Conservation (phyloP, 805 yeast species). For the Suhomyces faveliae region DNA sequence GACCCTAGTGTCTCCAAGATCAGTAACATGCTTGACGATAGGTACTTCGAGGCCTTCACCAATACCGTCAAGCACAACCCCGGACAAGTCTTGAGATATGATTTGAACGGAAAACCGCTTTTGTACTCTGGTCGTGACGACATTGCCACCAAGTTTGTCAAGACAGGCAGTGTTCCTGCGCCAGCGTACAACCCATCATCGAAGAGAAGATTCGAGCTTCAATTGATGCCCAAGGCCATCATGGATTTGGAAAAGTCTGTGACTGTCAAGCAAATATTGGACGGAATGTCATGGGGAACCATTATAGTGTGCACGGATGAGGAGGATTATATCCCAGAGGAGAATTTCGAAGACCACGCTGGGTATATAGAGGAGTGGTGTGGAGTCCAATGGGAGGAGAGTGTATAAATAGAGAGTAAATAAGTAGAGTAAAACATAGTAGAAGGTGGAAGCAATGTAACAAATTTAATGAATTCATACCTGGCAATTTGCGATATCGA, state of each 20-base stretch:
- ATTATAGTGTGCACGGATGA: slow-evolving; percentile 76
- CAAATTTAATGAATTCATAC: too few species aligned
- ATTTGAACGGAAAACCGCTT: slow-evolving; percentile 74
- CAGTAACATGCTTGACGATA: slow-evolving; percentile 64
- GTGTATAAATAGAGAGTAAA: slow-evolving; percentile 8
- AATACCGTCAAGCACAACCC: slow-evolving; percentile 79
- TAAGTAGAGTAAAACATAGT: neutral
- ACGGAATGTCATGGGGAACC: slow-evolving; percentile 98
- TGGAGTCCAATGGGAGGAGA: slow-evolving; percentile 84
- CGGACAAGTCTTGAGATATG: slow-evolving; percentile 81
- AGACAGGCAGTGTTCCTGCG: slow-evolving; percentile 46
- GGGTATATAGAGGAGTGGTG: slow-evolving; percentile 80
- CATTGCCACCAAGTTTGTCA: slow-evolving; percentile 43
- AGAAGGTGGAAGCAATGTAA: too few species aligned
- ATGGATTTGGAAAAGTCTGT: slow-evolving; percentile 62
- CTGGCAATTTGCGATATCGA: too few species aligned
- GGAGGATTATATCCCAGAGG: slow-evolving; percentile 57
- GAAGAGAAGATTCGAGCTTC: slow-evolving; percentile 72
- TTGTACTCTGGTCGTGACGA: slow-evolving; percentile 65
- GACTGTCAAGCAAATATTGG: slow-evolving; percentile 40
- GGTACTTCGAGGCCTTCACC: slow-evolving; percentile 75
- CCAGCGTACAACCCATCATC: slow-evolving; percentile 64
- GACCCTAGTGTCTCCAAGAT: slow-evolving; percentile 29
- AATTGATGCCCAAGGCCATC: slow-evolving; percentile 91
- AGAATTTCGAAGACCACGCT: slow-evolving; percentile 50